Evolutionary conservation across 1,284 basidiomycete genomes (phyloP).

Genomic region (Flammula alnicola): DNA sequence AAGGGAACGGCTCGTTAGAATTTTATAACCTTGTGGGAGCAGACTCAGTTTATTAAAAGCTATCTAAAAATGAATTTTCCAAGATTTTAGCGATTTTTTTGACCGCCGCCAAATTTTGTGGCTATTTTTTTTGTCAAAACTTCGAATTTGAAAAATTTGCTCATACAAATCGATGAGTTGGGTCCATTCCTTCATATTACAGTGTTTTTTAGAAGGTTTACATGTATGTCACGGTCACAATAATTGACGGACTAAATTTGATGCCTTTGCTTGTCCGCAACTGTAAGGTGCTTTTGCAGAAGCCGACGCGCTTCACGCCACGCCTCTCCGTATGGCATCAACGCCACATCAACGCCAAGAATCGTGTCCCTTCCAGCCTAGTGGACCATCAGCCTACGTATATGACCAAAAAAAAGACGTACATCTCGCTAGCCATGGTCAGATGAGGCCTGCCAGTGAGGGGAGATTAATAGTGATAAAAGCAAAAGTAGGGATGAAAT

Average conservation of each 20-base stretch:
- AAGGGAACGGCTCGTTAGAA: slow-evolving; percentile 12
- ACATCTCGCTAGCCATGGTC: too few species aligned
- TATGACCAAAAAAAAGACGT: too few species aligned
- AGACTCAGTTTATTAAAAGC: slow-evolving; percentile 15
- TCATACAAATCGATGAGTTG: slow-evolving; percentile 14
- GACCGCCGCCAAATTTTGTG: slow-evolving; percentile 12
- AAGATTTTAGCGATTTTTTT: slow-evolving; percentile 24
- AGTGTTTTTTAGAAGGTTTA: slow-evolving; percentile 2
- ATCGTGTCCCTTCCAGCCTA: too few species aligned
- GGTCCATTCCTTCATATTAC: slow-evolving; percentile 9
- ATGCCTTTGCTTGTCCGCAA: slow-evolving; percentile 25
- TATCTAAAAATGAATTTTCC: slow-evolving; percentile 24
- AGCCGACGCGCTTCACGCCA: too few species aligned
- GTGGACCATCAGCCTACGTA: too few species aligned
- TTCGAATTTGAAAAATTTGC: slow-evolving; percentile 13
- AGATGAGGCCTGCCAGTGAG: too few species aligned
- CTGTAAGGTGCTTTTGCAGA: too few species aligned
- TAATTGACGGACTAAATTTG: slow-evolving; percentile 9
- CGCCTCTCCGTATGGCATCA: too few species aligned
- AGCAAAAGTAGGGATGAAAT: too few species aligned
- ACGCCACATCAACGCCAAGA: too few species aligned
- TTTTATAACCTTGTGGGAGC: slow-evolving; percentile 4
- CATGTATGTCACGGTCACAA: background rate
- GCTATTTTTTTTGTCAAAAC: slow-evolving; percentile 8
- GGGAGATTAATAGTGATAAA: too few species aligned